A percentile compares a stretch with the other conserved stretches of the same genome.
Evolutionary conservation across 169 alveolate species (phyloP).

Genomic region (Plasmodium knowlesi): DNA sequence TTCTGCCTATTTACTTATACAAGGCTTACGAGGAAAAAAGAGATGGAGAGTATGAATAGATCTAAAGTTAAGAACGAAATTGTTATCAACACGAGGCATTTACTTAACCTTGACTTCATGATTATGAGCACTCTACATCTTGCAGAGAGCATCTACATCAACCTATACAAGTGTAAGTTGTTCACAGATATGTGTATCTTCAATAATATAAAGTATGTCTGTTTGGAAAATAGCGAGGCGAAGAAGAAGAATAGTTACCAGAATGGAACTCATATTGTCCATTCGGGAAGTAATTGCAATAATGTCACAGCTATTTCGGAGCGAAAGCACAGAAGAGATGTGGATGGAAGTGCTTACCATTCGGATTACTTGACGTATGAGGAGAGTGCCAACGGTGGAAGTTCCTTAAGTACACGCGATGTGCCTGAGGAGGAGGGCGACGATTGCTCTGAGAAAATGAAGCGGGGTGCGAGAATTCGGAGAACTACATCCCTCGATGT

Average conservation of each 20-base stretch:
- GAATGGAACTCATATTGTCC: neutral
- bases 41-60: neutral
- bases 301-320: neutral
- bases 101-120: conserved; percentile 29
- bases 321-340: neutral
- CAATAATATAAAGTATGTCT: conserved; percentile 55
- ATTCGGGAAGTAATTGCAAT: neutral
- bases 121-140: conserved; percentile 23
- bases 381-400: neutral
- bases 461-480: neutral
- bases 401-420: neutral
- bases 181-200: conserved; percentile 74
- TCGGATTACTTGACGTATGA: neutral
- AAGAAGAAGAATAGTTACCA: conserved; percentile 9
- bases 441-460: neutral
- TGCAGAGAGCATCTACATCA: conserved; percentile 37
- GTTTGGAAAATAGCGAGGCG: conserved; percentile 25
- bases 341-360: neutral
- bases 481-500: neutral
- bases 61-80: conserved; percentile 8
- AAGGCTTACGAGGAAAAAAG: conserved; percentile 2
- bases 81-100: conserved; percentile 20
- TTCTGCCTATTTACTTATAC: neutral
- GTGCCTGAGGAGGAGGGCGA: neutral
- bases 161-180: conserved; percentile 43